Evolutionary conservation across 805 yeast genomes (phyloP), one percentile per base, ranked within the genome.

Genomic region (Cyberlindnera galapagoensis): DNA sequence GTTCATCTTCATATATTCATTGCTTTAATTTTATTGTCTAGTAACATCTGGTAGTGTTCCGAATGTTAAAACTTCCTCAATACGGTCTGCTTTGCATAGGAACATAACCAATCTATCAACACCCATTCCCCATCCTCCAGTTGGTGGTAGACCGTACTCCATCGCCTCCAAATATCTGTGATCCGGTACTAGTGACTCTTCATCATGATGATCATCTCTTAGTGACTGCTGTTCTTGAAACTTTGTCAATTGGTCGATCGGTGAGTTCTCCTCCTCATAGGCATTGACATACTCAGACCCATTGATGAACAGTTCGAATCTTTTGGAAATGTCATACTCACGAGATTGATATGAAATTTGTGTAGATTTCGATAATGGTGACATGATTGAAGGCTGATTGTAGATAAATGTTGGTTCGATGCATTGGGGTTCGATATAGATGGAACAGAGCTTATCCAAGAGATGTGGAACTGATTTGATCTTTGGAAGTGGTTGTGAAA

Each of bases 91-190:
- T 0, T 73, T 78, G 4, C 81, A 69, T 20, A 90, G 59, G 13
- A 85, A 56, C 97, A 90, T 86, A 32, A 79, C 76, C 22, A 92
- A 56, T 33, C 99, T 59, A 51, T 92, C 99, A 14, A 92, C 68
- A 0, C 99, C 99, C 38, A 94, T 62, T 1, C 98, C 99, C 84
- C 96, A 84, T 0, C 99, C 99, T 3, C 95, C 97, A 4, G 97
- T 90, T 1, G 98, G 98, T 4, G 97, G 97, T 61, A 92, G 70
- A 2, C 95, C 97, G 69, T 80, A 84, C 51, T 85, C 90, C 88
- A 92, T 77, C 11, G 79, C 72, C 26, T 71, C 67, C 1, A 87
- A 73, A 52, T 75, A 92, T 29, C 66, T 65, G 47, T 71, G 59
- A 53, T 92, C 98, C 0, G 94, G 84, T 0, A 80, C 52, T 22